These are phyloP conservation scores for Fusarium sp. DNA, from an alignment of 2,329 filamentous ascomycete genomes.

Conservation along the genomic window DNA sequence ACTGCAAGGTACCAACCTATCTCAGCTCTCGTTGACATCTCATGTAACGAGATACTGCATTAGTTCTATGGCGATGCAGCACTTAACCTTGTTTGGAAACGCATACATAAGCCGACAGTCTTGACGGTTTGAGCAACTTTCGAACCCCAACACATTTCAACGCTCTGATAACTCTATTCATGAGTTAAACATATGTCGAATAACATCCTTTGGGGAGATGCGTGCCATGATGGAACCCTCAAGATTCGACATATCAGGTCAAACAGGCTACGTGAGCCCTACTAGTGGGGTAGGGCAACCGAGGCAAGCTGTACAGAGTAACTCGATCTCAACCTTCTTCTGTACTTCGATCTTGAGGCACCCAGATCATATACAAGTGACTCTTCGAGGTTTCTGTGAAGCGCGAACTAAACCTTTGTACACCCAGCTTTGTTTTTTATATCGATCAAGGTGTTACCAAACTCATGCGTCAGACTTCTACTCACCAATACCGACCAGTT, in stretches of 20 bases:
- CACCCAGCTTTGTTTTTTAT: not conserved
- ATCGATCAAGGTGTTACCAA: not conserved
- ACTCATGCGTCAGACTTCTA: not conserved
- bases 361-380: not conserved
- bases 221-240: not conserved
- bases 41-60: not conserved
- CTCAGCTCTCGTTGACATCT: not conserved
- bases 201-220: not conserved
- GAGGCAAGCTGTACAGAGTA: not conserved
- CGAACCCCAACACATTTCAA: not conserved
- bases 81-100: not conserved
- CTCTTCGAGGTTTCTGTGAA: not conserved
- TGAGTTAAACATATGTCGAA: not conserved
- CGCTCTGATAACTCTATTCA: not conserved
- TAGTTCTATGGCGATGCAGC: not conserved
- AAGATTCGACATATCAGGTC: not conserved
- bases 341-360: not conserved
- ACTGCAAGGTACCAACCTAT: not conserved
- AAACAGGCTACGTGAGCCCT: not conserved
- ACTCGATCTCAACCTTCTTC: not conserved
- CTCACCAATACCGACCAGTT: not conserved
- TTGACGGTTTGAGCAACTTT: not conserved
- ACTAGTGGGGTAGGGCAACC: constrained; percentile 1
- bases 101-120: not conserved
- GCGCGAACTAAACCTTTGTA: not conserved